These are phyloP conservation scores for Microdochium nivale DNA, from an alignment of 2,329 filamentous ascomycete species.

Conservation along the genomic window DNA sequence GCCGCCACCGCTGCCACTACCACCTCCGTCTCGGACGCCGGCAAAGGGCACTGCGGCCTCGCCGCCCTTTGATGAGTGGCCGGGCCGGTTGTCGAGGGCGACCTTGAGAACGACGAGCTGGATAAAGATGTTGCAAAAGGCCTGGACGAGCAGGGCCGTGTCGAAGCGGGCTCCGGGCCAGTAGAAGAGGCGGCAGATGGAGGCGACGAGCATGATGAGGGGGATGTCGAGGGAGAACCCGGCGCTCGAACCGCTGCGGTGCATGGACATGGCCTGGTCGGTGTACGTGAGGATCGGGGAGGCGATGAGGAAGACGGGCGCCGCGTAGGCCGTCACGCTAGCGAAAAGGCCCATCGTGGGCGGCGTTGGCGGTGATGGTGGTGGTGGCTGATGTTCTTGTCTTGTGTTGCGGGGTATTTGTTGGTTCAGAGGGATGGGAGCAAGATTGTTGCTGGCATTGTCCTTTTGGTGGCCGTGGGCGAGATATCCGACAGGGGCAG, in stretches of 20 bases:
- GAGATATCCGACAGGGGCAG: too few relatives aligned
- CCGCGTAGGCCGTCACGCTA: conserved; percentile 44
- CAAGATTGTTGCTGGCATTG: too few relatives aligned
- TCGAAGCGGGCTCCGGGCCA: conserved; percentile 61
- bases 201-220: conserved; percentile 64
- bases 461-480: too few relatives aligned
- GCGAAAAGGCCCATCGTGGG: conserved; percentile 33
- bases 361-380: background rate
- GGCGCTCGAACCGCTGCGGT: conserved; percentile 53
- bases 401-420: too few relatives aligned
- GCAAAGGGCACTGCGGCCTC: conserved; percentile 56
- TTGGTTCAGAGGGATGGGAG: too few relatives aligned
- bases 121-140: conserved; percentile 56
- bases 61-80: conserved; percentile 49
- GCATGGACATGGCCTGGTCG: conserved; percentile 59
- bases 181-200: conserved; percentile 62
- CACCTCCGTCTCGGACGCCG: conserved; percentile 32
- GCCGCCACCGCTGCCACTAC: conserved; percentile 14
- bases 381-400: background rate
- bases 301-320: conserved; percentile 54
- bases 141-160: conserved; percentile 52
- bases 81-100: conserved; percentile 58
- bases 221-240: conserved; percentile 66
- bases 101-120: conserved; percentile 58
- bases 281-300: conserved; percentile 58